Conservation (phyloP, 331 rosid species). For the Quercus lobata region DNA sequence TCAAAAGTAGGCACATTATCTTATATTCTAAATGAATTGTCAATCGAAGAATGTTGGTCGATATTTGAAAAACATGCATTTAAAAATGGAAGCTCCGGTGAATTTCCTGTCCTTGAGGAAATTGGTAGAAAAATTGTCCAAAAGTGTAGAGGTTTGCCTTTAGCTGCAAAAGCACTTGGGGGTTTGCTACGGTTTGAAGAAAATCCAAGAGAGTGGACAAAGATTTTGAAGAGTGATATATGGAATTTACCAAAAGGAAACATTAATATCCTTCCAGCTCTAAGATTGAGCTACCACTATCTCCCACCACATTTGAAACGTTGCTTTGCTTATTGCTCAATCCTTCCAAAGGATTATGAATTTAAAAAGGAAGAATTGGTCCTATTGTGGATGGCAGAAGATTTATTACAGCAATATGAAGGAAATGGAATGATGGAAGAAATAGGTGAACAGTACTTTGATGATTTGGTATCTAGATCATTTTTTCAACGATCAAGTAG, state of each 20-base stretch:
- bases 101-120: not conserved
- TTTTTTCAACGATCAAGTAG: not conserved
- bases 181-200: not conserved
- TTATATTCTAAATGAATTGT: not conserved
- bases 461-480: constrained; percentile 3
- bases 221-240: not conserved
- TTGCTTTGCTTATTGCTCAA: constrained; percentile 22
- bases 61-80: constrained; percentile 25
- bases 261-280: not conserved
- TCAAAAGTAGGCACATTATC: not conserved
- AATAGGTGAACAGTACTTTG: constrained; percentile 14
- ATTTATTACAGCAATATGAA: not conserved
- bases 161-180: constrained; percentile 21
- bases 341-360: constrained; percentile 8
- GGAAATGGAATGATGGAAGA: not conserved
- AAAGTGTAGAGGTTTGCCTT: constrained; percentile 22
- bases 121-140: constrained; percentile 17
- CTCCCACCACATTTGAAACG: constrained; percentile 12
- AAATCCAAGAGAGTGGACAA: not conserved
- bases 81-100: not conserved
- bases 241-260: not conserved
- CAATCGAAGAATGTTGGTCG: constrained; percentile 25
- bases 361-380: constrained; percentile 13
- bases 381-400: constrained; percentile 19
- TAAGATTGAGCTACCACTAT: constrained; percentile 15